Evolutionary conservation across 495 filamentous ascomycete genomes (phyloP).

Genomic region (Podospora conica): DNA sequence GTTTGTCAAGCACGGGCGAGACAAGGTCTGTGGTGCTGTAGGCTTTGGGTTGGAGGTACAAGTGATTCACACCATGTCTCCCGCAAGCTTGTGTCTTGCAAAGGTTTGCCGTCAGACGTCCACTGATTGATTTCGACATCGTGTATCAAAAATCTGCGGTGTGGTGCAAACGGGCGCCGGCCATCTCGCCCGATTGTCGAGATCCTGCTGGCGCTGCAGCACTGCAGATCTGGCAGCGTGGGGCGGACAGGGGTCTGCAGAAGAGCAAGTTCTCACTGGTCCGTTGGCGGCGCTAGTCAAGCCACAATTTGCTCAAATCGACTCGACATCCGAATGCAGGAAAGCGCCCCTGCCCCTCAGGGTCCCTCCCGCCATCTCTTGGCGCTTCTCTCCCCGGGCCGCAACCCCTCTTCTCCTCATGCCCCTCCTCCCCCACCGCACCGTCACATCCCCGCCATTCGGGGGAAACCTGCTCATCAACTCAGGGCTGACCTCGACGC

Average conservation of each 20-base stretch:
- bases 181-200: no score
- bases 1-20: not conserved
- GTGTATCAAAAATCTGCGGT: not conserved
- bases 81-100: not conserved
- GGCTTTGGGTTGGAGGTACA: not conserved
- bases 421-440: not conserved
- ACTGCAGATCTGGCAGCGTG: not conserved
- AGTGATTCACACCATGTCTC: not conserved
- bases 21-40: not conserved
- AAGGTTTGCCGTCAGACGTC: no score
- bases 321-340: conserved; percentile 24
- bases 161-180: not conserved
- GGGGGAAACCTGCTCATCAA: not conserved
- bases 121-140: not conserved
- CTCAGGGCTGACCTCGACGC: not conserved
- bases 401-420: not conserved
- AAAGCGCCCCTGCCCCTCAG: conserved; percentile 6
- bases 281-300: conserved; percentile 15
- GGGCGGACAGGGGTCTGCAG: not conserved
- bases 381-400: conserved; percentile 1
- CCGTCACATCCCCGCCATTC: not conserved
- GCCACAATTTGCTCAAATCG: conserved; percentile 48
- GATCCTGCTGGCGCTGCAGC: not conserved
- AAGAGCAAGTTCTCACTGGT: conserved; percentile 30
- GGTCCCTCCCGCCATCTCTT: conserved; percentile 7